Evolutionary conservation across 306 rosid genomes (phyloP), one percentile per base, ranked within the genome.

Genomic region (Lagenaria siceraria): DNA sequence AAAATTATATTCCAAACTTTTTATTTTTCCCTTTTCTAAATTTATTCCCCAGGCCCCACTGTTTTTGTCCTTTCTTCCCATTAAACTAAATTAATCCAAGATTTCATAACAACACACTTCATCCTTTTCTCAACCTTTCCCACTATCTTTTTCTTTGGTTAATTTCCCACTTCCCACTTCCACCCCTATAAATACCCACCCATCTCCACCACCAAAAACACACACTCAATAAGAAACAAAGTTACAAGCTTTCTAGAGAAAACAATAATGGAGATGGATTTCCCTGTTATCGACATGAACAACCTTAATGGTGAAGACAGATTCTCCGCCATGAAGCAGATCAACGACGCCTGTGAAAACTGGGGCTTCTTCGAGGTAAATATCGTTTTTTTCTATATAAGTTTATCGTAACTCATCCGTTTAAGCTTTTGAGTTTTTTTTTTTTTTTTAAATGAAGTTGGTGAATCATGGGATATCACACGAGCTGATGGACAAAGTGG

Each of bases 341-440:
- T 96, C 8, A 84, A 90, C 70, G 96, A 92, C 63, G 99, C 99
- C 21, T 96, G 99, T 77, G 96, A 88, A 81, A 92, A 89, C 79
- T 96, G 99, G 99, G 99, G 99, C 31, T 96, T 96, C 90, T 88
- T 96, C 77, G 98, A 96, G 99, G 99, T 51, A 12, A 12, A 46
- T 12, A 46, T 0, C 3, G 3, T 33, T 4, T 33, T 33, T 33
- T 33, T 46, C 17, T 12, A 10, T 46, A 43, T 46, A 46, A 49
- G 4, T 49, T 15, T 5, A 14, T 49, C 54, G 2, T 49, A 49
- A 49, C 54, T 14, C 7, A 0, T 49, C 4, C 0, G n/a, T 5
- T 13, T 48, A 13, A 52, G 22, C 2, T 52, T 6, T 3, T 52
- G 10, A 22, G 56, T 5, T 52, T 65, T 79, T 12, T 13, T 79